Evolutionary conservation across 1,139 yeast species (phyloP).

Genomic region (Zhuliangozyma parablackwelliae): DNA sequence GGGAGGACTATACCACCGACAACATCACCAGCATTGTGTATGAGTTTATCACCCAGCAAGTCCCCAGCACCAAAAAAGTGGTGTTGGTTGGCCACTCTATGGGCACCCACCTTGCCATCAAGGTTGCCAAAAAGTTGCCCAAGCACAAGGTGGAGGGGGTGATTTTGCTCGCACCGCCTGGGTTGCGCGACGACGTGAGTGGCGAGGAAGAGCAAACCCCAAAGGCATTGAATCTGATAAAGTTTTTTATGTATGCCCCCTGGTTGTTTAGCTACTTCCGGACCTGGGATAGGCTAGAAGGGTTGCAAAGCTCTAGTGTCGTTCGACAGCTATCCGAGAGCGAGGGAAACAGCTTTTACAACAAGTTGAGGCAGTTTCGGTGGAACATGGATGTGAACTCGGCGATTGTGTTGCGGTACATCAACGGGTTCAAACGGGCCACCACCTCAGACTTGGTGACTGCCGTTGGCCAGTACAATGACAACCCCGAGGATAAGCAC

Average conservation of each 20-base stretch:
- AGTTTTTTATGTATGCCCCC: slow-evolving; percentile 41
- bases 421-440: slow-evolving; percentile 44
- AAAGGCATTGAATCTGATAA: slow-evolving; percentile 11
- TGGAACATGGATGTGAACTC: slow-evolving; percentile 71
- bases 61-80: slow-evolving; percentile 44
- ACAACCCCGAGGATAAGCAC: slow-evolving; percentile 25
- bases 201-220: neutral
- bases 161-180: slow-evolving; percentile 54
- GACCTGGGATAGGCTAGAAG: slow-evolving; percentile 58
- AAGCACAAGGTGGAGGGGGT: slow-evolving; percentile 39
- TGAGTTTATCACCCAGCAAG: slow-evolving; percentile 34
- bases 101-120: slow-evolving; percentile 59
- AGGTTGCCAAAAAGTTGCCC: slow-evolving; percentile 43
- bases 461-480: slow-evolving; percentile 34
- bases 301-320: slow-evolving; percentile 56
- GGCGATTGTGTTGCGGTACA: slow-evolving; percentile 48
- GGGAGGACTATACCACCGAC: slow-evolving; percentile 46
- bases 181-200: slow-evolving; percentile 28
- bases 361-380: slow-evolving; percentile 55
- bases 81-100: slow-evolving; percentile 70
- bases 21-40: slow-evolving; percentile 43
- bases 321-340: slow-evolving; percentile 43
- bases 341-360: slow-evolving; percentile 28
- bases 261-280: slow-evolving; percentile 52
- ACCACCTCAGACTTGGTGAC: slow-evolving; percentile 39